Conservation (phyloP, 495 filamentous ascomycete species). For the Aspergillus bertholletiae region DNA sequence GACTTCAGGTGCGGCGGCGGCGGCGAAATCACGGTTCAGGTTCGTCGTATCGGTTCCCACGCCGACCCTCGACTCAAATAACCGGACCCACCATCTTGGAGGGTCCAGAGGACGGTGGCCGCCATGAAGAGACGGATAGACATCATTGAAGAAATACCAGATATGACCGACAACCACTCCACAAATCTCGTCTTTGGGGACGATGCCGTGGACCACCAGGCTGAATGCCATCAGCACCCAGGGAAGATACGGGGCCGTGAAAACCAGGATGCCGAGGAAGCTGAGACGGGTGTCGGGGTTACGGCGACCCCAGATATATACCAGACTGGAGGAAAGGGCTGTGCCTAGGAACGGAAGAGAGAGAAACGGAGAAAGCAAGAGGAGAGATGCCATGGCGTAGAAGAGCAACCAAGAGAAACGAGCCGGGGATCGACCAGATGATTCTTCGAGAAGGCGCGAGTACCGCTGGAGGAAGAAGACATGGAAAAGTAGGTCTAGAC, state of each 20-base stretch:
- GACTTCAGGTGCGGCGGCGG: constrained; percentile 38
- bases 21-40: constrained; percentile 35
- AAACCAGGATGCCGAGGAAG: constrained; percentile 85
- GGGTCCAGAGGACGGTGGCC: constrained; percentile 87
- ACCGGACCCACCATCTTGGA: constrained; percentile 81
- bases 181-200: constrained; percentile 95
- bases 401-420: constrained; percentile 92
- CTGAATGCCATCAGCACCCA: constrained; percentile 96
- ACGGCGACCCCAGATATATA: constrained; percentile 97
- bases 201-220: constrained; percentile 73
- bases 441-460: constrained; percentile 91
- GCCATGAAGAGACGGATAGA: constrained; percentile 86
- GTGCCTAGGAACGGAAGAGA: constrained; percentile 90
- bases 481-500: constrained; percentile 94
- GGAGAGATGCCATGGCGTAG: constrained; percentile 73
- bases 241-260: constrained; percentile 89
- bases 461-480: constrained; percentile 98
- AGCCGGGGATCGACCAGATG: constrained; percentile 81
- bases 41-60: constrained; percentile 25
- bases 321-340: constrained; percentile 81
- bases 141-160: constrained; percentile 97
- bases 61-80: constrained; percentile 61
- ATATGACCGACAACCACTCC: constrained; percentile 91
- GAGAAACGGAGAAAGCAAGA: constrained; percentile 74
- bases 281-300: constrained; percentile 90